Evolutionary conservation across 2,329 filamentous ascomycete species (phyloP), one percentile per base, ranked within the genome.

Genomic region (Cordyceps pruinosa): DNA sequence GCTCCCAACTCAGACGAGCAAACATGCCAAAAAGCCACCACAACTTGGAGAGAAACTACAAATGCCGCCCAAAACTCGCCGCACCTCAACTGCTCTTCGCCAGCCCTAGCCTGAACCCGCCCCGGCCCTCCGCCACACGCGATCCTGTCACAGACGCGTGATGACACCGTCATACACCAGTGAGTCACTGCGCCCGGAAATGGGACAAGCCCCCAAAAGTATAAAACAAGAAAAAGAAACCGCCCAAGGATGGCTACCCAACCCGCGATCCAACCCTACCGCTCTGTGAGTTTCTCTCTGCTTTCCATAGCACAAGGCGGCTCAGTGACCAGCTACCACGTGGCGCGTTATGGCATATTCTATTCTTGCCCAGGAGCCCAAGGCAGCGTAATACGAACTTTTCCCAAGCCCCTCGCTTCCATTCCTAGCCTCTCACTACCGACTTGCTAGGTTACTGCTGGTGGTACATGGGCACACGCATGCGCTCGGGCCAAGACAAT

Each of bases 91-190:
- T 26, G 10, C 25, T 46, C 25, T 30, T 46, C 25, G 10, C 10
- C 28, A 39, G 34, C 34, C 23, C 28, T 6, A 8, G 19, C 26
- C 21, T 3, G 12, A 19, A 19, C 28, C 26, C 8, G 28, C 30
- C 50, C 32, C 39, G 39, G 42, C 41, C 51, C 50, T 42, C 39
- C 37, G 42, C 41, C 51, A 37, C 44, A 28, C 54, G 54, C 54
- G 46, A 41, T 50, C 25, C 46, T 50, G 35, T 50, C 54, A 57
- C 54, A 50, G 37, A 57, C 54, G 54, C 54, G 54, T 57, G 54
- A 42, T 30, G 37, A 41, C 42, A 34, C n/a, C 35, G 54, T 42
- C 54, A 26, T 57, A 49, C 46, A 30, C 9, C 4, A 26, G 28
- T 57, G 54, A 57, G 45, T 59, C 54, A 56, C 53, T 47, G 47